Conservation (phyloP, 148 eudicot genomes). For the Mesembryanthemum crystallinum region DNA sequence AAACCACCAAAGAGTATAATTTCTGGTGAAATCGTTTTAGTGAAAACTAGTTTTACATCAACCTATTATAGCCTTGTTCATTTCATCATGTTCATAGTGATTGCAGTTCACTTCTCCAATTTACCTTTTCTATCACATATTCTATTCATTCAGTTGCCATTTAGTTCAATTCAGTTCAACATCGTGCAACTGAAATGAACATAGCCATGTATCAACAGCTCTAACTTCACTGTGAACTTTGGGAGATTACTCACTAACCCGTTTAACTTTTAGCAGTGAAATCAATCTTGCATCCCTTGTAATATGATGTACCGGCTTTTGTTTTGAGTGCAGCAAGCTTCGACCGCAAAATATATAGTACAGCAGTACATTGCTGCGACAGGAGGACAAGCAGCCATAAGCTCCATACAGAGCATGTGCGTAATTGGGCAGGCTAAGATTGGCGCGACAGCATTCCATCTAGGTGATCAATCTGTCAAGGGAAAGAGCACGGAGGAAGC, state of each 20-base stretch:
- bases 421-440: slow-evolving; percentile 72
- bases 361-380: slow-evolving; percentile 93
- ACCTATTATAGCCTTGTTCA: no score
- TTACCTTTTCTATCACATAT: no score
- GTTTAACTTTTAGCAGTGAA: not conserved
- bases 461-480: slow-evolving; percentile 59
- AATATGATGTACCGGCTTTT: not conserved
- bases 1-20: not conserved
- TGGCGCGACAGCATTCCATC: slow-evolving; percentile 71
- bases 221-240: not conserved
- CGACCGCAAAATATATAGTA: slow-evolving; percentile 88
- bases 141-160: no score
- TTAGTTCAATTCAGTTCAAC: no score
- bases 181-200: no score
- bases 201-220: no score
- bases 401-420: slow-evolving; percentile 79
- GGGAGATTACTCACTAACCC: not conserved
- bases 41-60: no score
- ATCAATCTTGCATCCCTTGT: not conserved
- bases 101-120: no score
- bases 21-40: no score
- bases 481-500: slow-evolving; percentile 54
- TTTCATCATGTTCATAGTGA: no score
- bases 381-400: slow-evolving; percentile 72
- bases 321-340: slow-evolving; percentile 68